These are phyloP conservation scores for Capsicum baccatum DNA, from an alignment of 257 asterid species.

Conservation along the genomic window DNA sequence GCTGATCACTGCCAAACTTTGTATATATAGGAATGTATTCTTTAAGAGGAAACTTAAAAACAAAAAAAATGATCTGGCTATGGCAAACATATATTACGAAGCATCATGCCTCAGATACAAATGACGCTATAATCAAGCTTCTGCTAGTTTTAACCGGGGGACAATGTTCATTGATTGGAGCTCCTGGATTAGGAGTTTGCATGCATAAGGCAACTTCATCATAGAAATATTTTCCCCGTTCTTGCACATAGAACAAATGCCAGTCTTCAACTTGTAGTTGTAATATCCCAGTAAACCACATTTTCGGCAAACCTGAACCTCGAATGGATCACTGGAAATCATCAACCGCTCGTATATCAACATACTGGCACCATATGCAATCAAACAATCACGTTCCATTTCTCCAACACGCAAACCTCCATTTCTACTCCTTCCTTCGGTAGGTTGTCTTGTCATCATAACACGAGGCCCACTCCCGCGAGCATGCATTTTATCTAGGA, in stretches of 20 bases:
- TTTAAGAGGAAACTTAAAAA: background rate
- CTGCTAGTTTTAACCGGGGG: slow-evolving; percentile 47
- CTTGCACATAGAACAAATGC: slow-evolving; percentile 84
- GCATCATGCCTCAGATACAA: background rate
- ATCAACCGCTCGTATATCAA: slow-evolving; percentile 84
- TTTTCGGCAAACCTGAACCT: slow-evolving; percentile 91
- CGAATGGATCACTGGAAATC: slow-evolving; percentile 96
- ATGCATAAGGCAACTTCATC: slow-evolving; percentile 98
- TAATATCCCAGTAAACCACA: slow-evolving; percentile 96
- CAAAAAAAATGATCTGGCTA: background rate
- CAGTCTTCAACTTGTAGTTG: slow-evolving; percentile 67
- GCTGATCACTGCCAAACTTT: background rate
- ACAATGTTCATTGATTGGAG: slow-evolving; percentile 57
- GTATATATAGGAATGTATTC: background rate
- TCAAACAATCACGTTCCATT: slow-evolving; percentile 98
- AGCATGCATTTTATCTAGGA: slow-evolving; percentile 96
- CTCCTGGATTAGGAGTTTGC: slow-evolving; percentile 93
- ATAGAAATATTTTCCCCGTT: slow-evolving; percentile 86
- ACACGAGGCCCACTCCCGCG: slow-evolving; percentile 93
- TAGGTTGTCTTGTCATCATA: slow-evolving; percentile 93
- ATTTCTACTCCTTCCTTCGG: slow-evolving; percentile 91
- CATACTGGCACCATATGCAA: slow-evolving; percentile 99
- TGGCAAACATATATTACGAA: background rate
- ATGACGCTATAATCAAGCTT: slow-evolving; percentile 38
- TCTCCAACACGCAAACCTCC: slow-evolving; percentile 99